phyloP scores from a whole-genome alignment of 2,329 filamentous ascomycete genomes.

The Stagonosporopsis chrysanthemi region DNA sequence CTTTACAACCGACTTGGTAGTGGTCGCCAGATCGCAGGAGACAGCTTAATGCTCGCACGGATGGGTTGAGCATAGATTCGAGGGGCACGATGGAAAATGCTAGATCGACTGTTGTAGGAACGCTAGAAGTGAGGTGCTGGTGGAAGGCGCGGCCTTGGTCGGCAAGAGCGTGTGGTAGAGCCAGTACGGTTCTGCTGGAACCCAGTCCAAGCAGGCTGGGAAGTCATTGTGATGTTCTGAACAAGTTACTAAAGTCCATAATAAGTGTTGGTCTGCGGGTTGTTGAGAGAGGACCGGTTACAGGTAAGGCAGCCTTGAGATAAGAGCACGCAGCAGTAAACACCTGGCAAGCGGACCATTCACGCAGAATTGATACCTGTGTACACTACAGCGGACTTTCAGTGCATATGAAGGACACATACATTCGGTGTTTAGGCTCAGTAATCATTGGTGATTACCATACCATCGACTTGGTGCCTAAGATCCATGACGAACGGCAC shows the following conservation, averaged over 20 bases:
- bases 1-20: not conserved
- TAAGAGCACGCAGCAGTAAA: slow-evolving; percentile 1
- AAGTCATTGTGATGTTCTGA: too few species aligned
- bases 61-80: too few species aligned
- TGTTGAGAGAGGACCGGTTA: not conserved
- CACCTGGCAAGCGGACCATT: not conserved
- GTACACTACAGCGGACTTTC: slow-evolving; percentile 1
- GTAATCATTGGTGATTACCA: slow-evolving; percentile 12
- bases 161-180: not conserved
- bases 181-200: not conserved
- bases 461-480: not conserved
- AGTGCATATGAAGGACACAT: slow-evolving; percentile 2
- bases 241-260: too few species aligned
- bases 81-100: not conserved
- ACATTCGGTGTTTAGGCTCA: slow-evolving; percentile 1
- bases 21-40: not conserved
- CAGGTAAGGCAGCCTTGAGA: not conserved
- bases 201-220: not conserved
- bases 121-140: too few species aligned
- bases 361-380: not conserved
- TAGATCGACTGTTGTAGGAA: not conserved
- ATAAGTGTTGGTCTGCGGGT: not conserved
- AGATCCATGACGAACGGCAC: slow-evolving; percentile 2
- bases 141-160: too few species aligned
- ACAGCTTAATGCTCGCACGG: not conserved